Base-by-base conservation (phyloP, 163 green algal genomes). In the Chlamydomonas reinhardtii region DNA sequence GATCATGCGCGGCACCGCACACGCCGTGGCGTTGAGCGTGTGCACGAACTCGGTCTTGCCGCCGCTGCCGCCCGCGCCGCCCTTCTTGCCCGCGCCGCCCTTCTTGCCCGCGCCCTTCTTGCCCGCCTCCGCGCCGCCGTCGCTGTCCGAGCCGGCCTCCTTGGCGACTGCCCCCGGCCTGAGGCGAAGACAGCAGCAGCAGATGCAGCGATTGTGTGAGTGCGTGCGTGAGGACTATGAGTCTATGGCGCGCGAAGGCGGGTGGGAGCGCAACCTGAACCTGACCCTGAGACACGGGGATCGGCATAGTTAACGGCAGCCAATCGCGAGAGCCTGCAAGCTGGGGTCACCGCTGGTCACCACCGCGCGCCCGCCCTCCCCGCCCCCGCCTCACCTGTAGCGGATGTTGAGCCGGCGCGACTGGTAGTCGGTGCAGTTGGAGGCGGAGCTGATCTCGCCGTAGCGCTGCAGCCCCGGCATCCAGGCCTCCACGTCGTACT, bases 401-500 rank as follows among this genome's bases (percentile, higher is more conserved):
- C 91, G 79, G 61, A 99, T 99, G 91, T 98, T 98, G n/a, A 95
- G 86, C 9, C 92, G 73, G 14, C 94, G 79, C 34, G 89, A 89
- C 93, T 99, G 98, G 90, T 99, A 99, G 89, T 99, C 98, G 12
- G 97, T 99, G 94, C 97, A 99, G 93, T 99, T 99, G 54, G 95
- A 98, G 14, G 97, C 96, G 62, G 93, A 98, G 59, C 91, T 97
- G 76, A 99, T 98, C 89, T 99, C 97, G 25, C 97, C 97, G 88
- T 98, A 99, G 2, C 96, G 91, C 29, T 93, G 84, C 71, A 99
- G 89, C 1, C 98, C 98, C 0, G 98, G 98, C 98, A 99, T 99
- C 98, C 98, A 99, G 3, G 97, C 98, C 91, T 99, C 98, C 19
- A 99, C 92, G 89, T 99, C 98, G 82, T 95, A 98, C 88, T 99